Evolutionary conservation across 106 monocot genomes (phyloP), one percentile per base, ranked within the genome.

Genomic region (Chionographis japonica): DNA sequence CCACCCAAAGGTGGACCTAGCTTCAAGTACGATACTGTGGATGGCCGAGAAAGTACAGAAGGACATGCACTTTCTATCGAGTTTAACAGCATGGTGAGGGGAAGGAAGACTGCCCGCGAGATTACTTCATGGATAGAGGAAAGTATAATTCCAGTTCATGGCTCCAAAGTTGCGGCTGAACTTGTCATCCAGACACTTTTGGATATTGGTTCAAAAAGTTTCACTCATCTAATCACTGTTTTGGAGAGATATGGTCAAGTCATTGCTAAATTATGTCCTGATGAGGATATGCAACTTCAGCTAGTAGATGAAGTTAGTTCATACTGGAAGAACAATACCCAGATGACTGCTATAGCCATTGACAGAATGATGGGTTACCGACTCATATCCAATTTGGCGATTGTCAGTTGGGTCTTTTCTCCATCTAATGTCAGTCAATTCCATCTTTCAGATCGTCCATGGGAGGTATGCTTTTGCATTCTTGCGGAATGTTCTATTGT

Each of bases 131-230:
- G 95, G 95, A 36, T 82, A 14, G 89, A 92, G 40, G 89, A 89
- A 65, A 79, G 43, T 62, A 65, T 91, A 77, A 76, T 80, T 77
- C 58, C 85, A 38, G 56, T 42, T 11, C 86, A 92, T 72, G 84
- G 89, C 40, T 60, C 57, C 36, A 77, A 79, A 70, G 50, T 82
- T 78, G 84, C 95, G 50, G 43, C 76, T 61, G 89, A 89, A 86
- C 80, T 97, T 64, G 84, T 91, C 16, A 74, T 82, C 57, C 92
- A 97, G 52, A 97, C 92, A 35, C 75, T 97, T 60, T 68, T 97
- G 70, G 82, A 97, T 58, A 89, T 97, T 82, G 95, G 95, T 68
- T 97, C 92, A 37, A 97, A 97, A 71, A 97, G 95, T 72, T 97
- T 97, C 66, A 97, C 92, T 67, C 95, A 97, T 85, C 71, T 97